A percentile compares a stretch with the other conserved stretches of the same genome.
phyloP scores from a whole-genome alignment of 306 rosid genomes.

The Sechiopsis laciniata region DNA sequence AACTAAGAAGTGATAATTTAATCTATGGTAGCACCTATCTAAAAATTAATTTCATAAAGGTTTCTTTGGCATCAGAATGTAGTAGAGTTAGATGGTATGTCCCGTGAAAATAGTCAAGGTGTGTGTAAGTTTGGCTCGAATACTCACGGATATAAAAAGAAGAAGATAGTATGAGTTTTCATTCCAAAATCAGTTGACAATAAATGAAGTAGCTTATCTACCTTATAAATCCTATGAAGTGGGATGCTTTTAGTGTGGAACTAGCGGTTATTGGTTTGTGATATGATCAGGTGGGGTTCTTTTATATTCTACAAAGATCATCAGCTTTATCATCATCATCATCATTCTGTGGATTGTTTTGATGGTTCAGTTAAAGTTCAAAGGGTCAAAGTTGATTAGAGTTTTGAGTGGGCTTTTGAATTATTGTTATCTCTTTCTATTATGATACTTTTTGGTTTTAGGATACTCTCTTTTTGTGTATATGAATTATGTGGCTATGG shows the following conservation, averaged over 20 bases:
- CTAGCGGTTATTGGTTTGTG: background rate
- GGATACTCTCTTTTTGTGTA: constrained; percentile 3
- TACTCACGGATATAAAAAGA: too few relatives aligned
- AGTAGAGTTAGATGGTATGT: too few relatives aligned
- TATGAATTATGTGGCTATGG: constrained; percentile 18
- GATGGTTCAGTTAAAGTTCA: constrained; percentile 4
- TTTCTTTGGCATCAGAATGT: too few relatives aligned
- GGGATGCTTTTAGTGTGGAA: too few relatives aligned
- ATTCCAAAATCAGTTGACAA: too few relatives aligned
- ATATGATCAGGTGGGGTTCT: constrained; percentile 10
- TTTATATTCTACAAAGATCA: background rate
- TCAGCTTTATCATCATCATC: background rate
- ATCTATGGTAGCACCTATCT: too few relatives aligned
- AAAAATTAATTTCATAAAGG: too few relatives aligned
- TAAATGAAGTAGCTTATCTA: too few relatives aligned
- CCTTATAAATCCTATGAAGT: too few relatives aligned
- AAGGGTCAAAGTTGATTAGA: constrained; percentile 16
- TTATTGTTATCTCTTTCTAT: constrained; percentile 23
- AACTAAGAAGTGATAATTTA: background rate
- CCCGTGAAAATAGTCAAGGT: background rate
- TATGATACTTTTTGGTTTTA: constrained; percentile 17
- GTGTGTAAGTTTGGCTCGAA: too few relatives aligned
- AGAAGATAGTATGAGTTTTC: too few relatives aligned
- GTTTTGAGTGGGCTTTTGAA: constrained; percentile 4
- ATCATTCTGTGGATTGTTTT: constrained; percentile 5